Percentiles rank a stretch among this genome's conserved stretches.
Evolutionary conservation across 305 asterid genomes (phyloP).

Genomic region (Rubia tinctorum): DNA sequence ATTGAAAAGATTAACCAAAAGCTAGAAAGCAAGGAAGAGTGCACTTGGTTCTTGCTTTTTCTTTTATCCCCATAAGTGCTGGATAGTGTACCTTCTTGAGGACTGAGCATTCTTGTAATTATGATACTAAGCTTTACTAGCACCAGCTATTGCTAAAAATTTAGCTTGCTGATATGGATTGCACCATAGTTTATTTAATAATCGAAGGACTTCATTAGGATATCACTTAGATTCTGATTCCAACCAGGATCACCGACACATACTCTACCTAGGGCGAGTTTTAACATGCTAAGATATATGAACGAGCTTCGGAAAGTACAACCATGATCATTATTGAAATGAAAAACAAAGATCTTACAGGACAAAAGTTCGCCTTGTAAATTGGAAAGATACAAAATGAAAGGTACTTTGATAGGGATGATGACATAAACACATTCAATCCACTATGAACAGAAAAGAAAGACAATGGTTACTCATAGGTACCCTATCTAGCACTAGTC

Average conservation of each 20-base stretch:
- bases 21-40: background rate
- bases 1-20: background rate
- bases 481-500: background rate
- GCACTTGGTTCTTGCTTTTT: background rate
- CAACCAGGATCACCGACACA: background rate
- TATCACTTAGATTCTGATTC: background rate
- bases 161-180: background rate
- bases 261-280: background rate
- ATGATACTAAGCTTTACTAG: background rate
- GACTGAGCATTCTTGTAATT: background rate
- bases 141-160: background rate
- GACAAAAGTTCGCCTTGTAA: background rate
- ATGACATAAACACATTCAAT: background rate
- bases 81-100: background rate
- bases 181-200: background rate
- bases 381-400: background rate
- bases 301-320: background rate
- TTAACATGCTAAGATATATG: background rate
- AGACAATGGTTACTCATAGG: background rate
- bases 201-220: background rate
- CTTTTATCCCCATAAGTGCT: background rate
- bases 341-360: background rate
- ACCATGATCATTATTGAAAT: background rate
- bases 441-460: background rate
- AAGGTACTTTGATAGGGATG: background rate